Conservation (phyloP, 2,329 filamentous ascomycete genomes). For the Cytospora piceicola region DNA sequence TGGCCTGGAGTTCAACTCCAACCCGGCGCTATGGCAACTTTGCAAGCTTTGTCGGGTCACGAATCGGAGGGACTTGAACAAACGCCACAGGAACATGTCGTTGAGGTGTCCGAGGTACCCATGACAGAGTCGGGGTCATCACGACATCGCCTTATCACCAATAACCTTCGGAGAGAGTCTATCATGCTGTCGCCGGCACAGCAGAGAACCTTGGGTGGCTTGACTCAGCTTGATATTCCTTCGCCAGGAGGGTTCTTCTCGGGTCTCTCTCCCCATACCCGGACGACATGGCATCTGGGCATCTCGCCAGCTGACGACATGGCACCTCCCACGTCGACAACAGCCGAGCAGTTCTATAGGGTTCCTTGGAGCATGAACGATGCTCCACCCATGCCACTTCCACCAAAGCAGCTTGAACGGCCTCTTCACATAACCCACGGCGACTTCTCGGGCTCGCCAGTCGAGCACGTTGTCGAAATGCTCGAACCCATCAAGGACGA, state of each 20-base stretch:
- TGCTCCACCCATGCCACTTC: conserved; percentile 36
- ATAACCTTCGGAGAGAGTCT: conserved; percentile 39
- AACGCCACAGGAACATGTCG: conserved; percentile 58
- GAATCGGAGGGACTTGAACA: conserved; percentile 61
- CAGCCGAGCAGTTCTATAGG: conserved; percentile 90
- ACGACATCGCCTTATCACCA: conserved; percentile 54
- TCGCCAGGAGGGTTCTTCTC: conserved; percentile 93
- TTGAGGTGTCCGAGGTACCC: conserved; percentile 53
- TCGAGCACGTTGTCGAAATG: conserved; percentile 72
- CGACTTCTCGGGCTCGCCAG: conserved; percentile 48
- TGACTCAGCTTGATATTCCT: conserved; percentile 84
- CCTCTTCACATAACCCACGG: conserved; percentile 42
- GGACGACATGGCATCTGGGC: conserved; percentile 78
- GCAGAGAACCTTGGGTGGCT: conserved; percentile 66
- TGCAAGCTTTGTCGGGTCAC: conserved; percentile 71
- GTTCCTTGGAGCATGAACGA: conserved; percentile 69
- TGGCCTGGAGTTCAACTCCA: conserved; percentile 80
- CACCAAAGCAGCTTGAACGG: conserved; percentile 43
- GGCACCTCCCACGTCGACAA: conserved; percentile 78
- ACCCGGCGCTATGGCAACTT: conserved; percentile 76
- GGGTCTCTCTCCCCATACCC: conserved; percentile 73
- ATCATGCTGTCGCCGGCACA: conserved; percentile 52
- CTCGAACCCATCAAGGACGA: conserved; percentile 56
- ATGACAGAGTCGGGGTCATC: conserved; percentile 58
- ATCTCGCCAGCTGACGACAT: conserved; percentile 53